Evolutionary conservation across 768 basidiomycete genomes (phyloP), one percentile per base, ranked within the genome.

Genomic region (Naematelia aurantialba): DNA sequence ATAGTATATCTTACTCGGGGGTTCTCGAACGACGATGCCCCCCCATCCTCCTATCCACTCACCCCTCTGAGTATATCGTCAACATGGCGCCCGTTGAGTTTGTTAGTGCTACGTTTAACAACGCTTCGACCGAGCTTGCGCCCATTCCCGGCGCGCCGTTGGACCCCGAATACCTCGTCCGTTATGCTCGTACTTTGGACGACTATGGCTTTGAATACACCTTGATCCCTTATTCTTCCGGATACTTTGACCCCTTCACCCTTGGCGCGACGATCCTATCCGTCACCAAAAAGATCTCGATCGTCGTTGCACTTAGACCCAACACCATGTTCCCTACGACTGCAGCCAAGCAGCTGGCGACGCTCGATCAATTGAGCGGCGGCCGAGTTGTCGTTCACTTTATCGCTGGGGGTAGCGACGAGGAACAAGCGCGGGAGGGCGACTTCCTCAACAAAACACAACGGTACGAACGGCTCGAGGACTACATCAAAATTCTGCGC

Each of bases 271-370:
- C 56, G 42, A 65, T 70, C 39, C 45, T 58, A 22, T 29, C 66
- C 14, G 60, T 62, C 19, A 70, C 66, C 55, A 65, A 67, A 49
- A 67, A 63, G 53, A 30, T 67, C 27, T 62, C 55, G 27, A 45
- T 67, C 46, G 60, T 69, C 51, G 62, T 67, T 47, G 68, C 68
- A 25, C 50, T 69, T 4, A 44, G 66, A 44, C 68, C 68, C 13
- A 67, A 67, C 25, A 67, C 68, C 34, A 67, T 67, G 68, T 67
- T 55, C 54, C 68, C 68, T 12, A 70, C 66, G 2, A 61, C 67
- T 3, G 68, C 68, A 4, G 68, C 68, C 25, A 70, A 70, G 51
- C 66, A 67, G 46, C 66, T 70, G 19, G 66, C 68, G 24, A 65
- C 66, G 2, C 54, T 70, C 26, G 52, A 64, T 47, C 66, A 67